Evolutionary conservation across 2,329 filamentous ascomycete species (phyloP), one percentile per base, ranked within the genome.

Genomic region (Lecanoromycetidae sp.): DNA sequence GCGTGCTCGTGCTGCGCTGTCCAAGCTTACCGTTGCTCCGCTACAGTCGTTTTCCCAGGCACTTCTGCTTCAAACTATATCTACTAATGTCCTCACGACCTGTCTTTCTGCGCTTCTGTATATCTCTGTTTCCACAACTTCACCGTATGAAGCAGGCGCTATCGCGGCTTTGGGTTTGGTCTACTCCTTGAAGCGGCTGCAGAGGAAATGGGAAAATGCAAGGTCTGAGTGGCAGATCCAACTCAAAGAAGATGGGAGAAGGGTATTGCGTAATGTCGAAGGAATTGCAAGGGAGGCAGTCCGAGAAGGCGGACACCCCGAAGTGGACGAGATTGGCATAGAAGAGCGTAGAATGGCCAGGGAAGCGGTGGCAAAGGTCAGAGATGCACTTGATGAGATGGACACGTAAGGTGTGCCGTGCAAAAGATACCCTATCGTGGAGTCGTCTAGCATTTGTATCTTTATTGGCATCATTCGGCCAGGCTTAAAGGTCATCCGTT

Each of bases 21-120:
- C 79, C 34, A 65, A 71, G n/a, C 72, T 77, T 50, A 84, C 80
- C 0, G 72, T 87, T 2, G 80, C 82, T 2, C 76, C 79, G 1
- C 68, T 88, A 3, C 83, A 87, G 58, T 78, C 82, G 1, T 68
- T 86, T 0, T 82, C 82, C 1, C 83, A 88, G 62, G 77, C 73
- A 48, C 75, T 88, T 2, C 79, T 94, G 4, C 61, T 93, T 4
- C 80, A 87, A 57, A 84, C 84, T 0, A 66, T 86, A 0, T 82
- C 79, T 44, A 86, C 85, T 0, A 83, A 84, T 0, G 77, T 78
- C 4, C 66, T 84, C 3, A 75, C 75, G 1, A 69, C 71, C 9
- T 74, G 73, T 0, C 66, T 80, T 2, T 74, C 72, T 0, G 70
- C 65, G 0, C 68, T 79, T 46, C 67, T 77, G 3, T 78, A 75